A percentile compares a stretch with the other conserved stretches of the same genome.
Evolutionary conservation across 2,329 filamentous ascomycete genomes (phyloP).

Genomic region (Penicillium brevicompactum): DNA sequence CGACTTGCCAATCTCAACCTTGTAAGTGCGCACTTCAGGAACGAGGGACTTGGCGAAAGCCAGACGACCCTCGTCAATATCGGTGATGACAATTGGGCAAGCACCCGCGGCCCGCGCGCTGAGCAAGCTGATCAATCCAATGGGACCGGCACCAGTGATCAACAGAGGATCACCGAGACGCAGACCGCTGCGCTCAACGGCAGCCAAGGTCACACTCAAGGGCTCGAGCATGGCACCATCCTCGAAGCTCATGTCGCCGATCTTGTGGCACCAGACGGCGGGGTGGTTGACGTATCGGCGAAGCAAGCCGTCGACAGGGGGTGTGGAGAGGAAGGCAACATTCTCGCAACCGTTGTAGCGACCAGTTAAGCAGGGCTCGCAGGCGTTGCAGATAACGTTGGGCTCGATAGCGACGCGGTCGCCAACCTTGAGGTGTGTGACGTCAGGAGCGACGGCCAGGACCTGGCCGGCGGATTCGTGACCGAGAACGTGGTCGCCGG

Average conservation of each 20-base stretch:
- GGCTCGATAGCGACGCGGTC: conserved; percentile 94
- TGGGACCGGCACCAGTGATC: conserved; percentile 90
- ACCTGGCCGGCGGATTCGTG: conserved; percentile 84
- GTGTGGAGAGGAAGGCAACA: conserved; percentile 86
- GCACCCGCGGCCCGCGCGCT: conserved; percentile 86
- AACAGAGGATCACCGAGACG: conserved; percentile 83
- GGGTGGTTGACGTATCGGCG: conserved; percentile 94
- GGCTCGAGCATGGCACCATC: conserved; percentile 90
- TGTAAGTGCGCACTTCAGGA: conserved; percentile 75
- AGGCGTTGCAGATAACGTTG: conserved; percentile 87
- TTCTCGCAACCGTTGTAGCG: conserved; percentile 93
- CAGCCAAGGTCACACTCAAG: conserved; percentile 83
- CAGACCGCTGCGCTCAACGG: conserved; percentile 79
- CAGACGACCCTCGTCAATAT: conserved; percentile 85
- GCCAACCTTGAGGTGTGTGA: conserved; percentile 75
- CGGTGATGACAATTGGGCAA: conserved; percentile 88
- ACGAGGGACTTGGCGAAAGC: conserved; percentile 82
- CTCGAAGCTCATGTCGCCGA: conserved; percentile 88
- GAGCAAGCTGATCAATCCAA: conserved; percentile 84
- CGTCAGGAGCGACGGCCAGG: conserved; percentile 72
- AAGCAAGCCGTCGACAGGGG: conserved; percentile 82
- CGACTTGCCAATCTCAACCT: conserved; percentile 42
- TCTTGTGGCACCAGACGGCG: conserved; percentile 94
- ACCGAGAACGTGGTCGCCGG: conserved; percentile 84
- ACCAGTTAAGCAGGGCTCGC: conserved; percentile 87